Base-by-base conservation (phyloP, 2,329 filamentous ascomycete genomes). In the Diaporthe aspalathi region DNA sequence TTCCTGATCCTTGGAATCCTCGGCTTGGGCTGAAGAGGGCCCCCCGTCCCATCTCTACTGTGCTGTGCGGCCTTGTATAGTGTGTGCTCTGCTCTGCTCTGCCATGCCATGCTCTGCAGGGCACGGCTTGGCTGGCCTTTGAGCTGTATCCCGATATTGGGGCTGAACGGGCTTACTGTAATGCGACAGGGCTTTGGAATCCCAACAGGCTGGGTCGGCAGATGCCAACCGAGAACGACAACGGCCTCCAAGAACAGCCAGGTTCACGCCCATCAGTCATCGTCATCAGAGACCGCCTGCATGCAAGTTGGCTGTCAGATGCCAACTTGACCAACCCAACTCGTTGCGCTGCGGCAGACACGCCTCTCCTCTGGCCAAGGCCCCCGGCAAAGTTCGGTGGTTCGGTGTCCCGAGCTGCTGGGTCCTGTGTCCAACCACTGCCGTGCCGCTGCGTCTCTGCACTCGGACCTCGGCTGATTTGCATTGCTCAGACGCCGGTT, bases 391-490 rank as follows among this genome's bases (percentile, higher is more conserved):
- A 43, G 32, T 35, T 67, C 65, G 65, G 65, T 27, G 65, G 65
- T 53, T 67, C 49, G 49, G 49, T 45, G 49, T 54, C 49, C 49
- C 32, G 45, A n/a, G 22, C 35, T 67, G 35, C 65, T 54, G 49
- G 65, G 40, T 67, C 65, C 50, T 43, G 24, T 17, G 7, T 35
- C 24, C 65, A 35, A 24, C 66, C 53, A 57, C 66, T 68, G 66
- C 66, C 66, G 66, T 47, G 52, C 66, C 52, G n/a, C n/a, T n/a
- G n/a, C n/a, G 66, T 57, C 16, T n/a, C 40, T 65, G 27, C 20
- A 56, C 47, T 62, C 67, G 70, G 70, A 72, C 70, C 70, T 72
- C 70, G 70, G 70, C 67, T 69, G 66, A 71, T 60, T 50, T 35
- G 53, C 67, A 50, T 35, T 35, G 20, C 53, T 38, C 40, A 60